Conservation (phyloP, 345 rosid genomes). For the Garcia nutans region DNA sequence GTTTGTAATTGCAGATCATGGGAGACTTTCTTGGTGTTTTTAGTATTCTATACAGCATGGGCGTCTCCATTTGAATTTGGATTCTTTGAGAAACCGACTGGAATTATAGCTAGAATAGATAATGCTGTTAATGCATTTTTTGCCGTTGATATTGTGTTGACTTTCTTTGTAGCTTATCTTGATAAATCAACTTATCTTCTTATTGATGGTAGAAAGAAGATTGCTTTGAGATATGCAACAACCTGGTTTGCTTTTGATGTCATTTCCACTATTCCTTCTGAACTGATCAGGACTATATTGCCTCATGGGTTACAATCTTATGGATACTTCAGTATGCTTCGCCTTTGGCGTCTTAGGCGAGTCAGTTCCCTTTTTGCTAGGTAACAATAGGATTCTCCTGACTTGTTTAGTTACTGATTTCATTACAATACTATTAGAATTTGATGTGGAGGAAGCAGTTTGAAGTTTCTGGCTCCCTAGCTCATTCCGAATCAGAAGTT, state of each 20-base stretch:
- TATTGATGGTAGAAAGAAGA: constrained; percentile 49
- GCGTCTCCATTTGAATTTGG: constrained; percentile 88
- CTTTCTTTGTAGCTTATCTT: constrained; percentile 77
- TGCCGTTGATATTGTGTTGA: constrained; percentile 64
- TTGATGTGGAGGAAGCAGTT: not conserved
- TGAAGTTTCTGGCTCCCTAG: too few relatives aligned
- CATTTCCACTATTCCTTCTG: constrained; percentile 74
- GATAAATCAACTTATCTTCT: constrained; percentile 69
- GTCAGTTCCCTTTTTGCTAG: constrained; percentile 63
- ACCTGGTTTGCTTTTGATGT: constrained; percentile 66
- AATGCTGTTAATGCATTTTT: constrained; percentile 66
- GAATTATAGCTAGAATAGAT: constrained; percentile 48
- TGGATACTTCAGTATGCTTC: constrained; percentile 74
- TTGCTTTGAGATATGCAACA: constrained; percentile 58
- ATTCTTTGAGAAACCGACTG: constrained; percentile 45
- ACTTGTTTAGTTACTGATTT: not conserved
- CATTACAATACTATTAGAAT: not conserved
- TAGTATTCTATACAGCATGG: constrained; percentile 90
- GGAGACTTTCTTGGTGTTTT: constrained; percentile 64
- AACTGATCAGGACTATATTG: constrained; percentile 38
- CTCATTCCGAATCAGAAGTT: too few relatives aligned
- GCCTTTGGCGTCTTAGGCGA: constrained; percentile 92
- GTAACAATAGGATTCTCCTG: constrained; percentile 20
- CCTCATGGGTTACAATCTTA: constrained; percentile 50
- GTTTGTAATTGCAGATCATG: constrained; percentile 46